These are phyloP conservation scores for Sporothrix phasma DNA, from an alignment of 2,329 filamentous ascomycete species.

Conservation along the genomic window DNA sequence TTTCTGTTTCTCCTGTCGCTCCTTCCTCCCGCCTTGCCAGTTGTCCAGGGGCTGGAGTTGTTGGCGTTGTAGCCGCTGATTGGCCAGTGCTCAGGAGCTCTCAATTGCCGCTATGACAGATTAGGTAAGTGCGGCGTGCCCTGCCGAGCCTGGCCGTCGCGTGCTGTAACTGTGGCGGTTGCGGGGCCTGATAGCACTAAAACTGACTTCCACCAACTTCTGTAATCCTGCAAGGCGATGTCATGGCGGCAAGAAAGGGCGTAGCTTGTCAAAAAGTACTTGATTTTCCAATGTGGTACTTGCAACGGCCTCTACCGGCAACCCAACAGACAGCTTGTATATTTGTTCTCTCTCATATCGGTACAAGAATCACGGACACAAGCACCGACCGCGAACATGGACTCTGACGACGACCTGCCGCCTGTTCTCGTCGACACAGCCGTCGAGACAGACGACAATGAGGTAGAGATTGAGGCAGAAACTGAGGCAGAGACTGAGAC, in stretches of 20 bases:
- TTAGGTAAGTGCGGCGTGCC: not conserved
- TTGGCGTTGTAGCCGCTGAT: constrained; percentile 2
- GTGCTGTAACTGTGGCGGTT: not conserved
- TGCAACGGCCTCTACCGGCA: not conserved
- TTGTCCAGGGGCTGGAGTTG: constrained; percentile 8
- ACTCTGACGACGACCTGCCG: constrained; percentile 50
- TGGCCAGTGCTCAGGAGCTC: constrained; percentile 5
- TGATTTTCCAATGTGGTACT: not conserved
- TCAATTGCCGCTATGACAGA: constrained; percentile 8
- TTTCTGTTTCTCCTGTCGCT: not conserved
- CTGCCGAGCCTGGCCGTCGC: not conserved
- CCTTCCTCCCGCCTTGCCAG: constrained; percentile 5
- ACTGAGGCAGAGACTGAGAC: too few relatives aligned
- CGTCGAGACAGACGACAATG: constrained; percentile 23
- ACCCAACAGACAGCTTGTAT: not conserved
- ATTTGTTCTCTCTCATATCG: not conserved
- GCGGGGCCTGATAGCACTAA: not conserved
- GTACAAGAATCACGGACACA: not conserved
- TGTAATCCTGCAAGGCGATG: not conserved
- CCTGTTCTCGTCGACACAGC: constrained; percentile 51
- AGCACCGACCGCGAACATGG: constrained; percentile 34
- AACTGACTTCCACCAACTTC: not conserved
- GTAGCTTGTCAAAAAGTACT: not conserved
- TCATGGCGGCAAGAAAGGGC: constrained; percentile 7
- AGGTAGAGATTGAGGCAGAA: too few relatives aligned